Evolutionary conservation across 2,329 filamentous ascomycete species (phyloP).

Genomic region (Hymenoscyphus linearis): DNA sequence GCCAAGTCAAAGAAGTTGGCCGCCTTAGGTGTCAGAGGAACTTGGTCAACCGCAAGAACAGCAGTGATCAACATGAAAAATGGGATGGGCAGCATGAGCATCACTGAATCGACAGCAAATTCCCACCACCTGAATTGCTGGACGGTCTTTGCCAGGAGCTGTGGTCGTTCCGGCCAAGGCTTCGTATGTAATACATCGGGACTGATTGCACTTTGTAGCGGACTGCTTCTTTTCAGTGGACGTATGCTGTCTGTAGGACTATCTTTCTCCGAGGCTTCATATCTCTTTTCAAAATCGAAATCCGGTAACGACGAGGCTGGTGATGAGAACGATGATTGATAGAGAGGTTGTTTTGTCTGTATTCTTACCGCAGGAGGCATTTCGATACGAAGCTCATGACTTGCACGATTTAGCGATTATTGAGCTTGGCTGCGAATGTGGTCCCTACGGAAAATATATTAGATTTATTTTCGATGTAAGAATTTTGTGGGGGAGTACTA

Average conservation of each 20-base stretch:
- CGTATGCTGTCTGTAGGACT: slow-evolving; percentile 6
- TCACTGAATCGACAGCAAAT: slow-evolving; percentile 14
- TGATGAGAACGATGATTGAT: not conserved
- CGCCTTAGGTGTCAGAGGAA: slow-evolving; percentile 10
- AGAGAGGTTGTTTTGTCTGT: not conserved
- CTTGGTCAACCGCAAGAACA: slow-evolving; percentile 17
- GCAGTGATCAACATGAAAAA: slow-evolving; percentile 19
- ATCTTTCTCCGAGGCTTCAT: slow-evolving; percentile 13
- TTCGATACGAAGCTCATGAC: not conserved
- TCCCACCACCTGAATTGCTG: slow-evolving; percentile 18
- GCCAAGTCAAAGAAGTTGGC: slow-evolving; percentile 14
- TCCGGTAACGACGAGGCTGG: slow-evolving; percentile 2
- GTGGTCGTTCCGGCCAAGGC: slow-evolving; percentile 22
- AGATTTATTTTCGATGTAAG: not conserved
- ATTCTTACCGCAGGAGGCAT: slow-evolving; percentile 1
- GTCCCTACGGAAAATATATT: not conserved
- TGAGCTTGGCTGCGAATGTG: not conserved
- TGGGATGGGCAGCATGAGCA: slow-evolving; percentile 19
- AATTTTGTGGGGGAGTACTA: too few species aligned
- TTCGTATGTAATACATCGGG: slow-evolving; percentile 18
- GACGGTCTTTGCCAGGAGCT: slow-evolving; percentile 15
- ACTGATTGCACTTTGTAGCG: slow-evolving; percentile 2
- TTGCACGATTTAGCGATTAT: not conserved
- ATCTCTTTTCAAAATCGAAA: slow-evolving; percentile 9
- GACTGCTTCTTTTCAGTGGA: not conserved